Base-by-base conservation (phyloP, 305 asterid species). In the Lippia alba region DNA sequence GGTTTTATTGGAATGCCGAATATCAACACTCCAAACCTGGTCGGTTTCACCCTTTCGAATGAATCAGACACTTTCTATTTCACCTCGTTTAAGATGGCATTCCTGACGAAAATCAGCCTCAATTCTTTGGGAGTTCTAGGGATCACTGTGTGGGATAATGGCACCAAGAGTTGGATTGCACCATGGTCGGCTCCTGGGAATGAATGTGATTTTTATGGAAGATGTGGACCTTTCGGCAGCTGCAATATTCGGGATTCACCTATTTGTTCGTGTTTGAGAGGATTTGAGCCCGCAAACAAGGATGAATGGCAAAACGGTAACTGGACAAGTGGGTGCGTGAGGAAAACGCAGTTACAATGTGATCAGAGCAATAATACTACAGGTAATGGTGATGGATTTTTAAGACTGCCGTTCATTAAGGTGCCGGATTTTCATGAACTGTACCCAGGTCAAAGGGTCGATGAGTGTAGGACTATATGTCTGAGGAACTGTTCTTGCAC, bases 401-500 rank as follows among this genome's bases (percentile, higher is more conserved):
- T 78, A 50, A 78, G 56, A 82, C 60, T 87, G 51, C 76, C 18
- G 63, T 78, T 51, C 8, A 70, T 81, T 70, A 91, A 85, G 72
- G 86, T 91, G 36, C 93, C 94, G 0, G 97, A 89, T 56, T 84
- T 84, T 12, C 79, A 79, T 1, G 53, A 80, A 49, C 71, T 5
- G n/a, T 64, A 63, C 12, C 10, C 34, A 4, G 14, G 69, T 12
- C 20, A 44, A 17, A 39, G 4, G 44, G 74, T 51, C 44, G 83
- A 74, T 7, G 83, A 84, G 11, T 89, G 94, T 40, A 24, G 73
- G 18, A 36, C 9, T 5, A 66, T 53, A 33, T 87, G 94, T 74
- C 67, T 16, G 66, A 16, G 71, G 10, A 74, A 81, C 11, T 87
- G 94, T 72, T 84, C 89, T 24, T 24, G 30, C 30, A 1, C 3